Evolutionary conservation across 164 flowering plant species (phyloP).

Genomic region (Aristolochia californica): DNA sequence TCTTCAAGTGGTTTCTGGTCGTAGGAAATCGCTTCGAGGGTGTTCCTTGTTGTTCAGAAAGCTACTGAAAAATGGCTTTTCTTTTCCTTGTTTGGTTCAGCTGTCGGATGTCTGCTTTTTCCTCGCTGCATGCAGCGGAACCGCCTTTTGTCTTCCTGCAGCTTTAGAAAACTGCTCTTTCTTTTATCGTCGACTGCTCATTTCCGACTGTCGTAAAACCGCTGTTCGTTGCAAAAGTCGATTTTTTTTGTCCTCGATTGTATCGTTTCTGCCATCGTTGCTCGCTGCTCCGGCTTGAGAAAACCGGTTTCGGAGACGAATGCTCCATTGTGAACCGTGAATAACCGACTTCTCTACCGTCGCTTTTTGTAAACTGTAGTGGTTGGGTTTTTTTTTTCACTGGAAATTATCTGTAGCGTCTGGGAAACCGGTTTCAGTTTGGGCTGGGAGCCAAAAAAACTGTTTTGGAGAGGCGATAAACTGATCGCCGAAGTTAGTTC

Average conservation of each 20-base stretch:
- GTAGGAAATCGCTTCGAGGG: too few relatives aligned
- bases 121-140: background rate
- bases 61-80: background rate
- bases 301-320: too few relatives aligned
- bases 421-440: background rate
- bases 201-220: background rate
- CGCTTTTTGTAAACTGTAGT: too few relatives aligned
- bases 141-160: background rate
- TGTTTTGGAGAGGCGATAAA: background rate
- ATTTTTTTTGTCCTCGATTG: background rate
- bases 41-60: background rate
- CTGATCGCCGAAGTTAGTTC: too few relatives aligned
- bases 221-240: background rate
- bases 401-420: background rate
- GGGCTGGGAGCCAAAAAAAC: background rate
- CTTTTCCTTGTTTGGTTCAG: background rate
- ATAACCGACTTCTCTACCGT: too few relatives aligned
- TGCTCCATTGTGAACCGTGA: too few relatives aligned
- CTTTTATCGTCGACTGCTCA: background rate
- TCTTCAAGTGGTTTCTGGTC: too few relatives aligned
- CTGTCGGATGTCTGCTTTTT: slow-evolving; percentile 1
- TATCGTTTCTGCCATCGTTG: too few relatives aligned
- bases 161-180: background rate
- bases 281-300: too few relatives aligned
- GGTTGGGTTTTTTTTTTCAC: too few relatives aligned